Percentiles rank a stretch among this genome's conserved stretches.
These are phyloP conservation scores for Cetraspora pellucida DNA, from an alignment of 192 early-diverging fungal genomes.

Conservation along the genomic window DNA sequence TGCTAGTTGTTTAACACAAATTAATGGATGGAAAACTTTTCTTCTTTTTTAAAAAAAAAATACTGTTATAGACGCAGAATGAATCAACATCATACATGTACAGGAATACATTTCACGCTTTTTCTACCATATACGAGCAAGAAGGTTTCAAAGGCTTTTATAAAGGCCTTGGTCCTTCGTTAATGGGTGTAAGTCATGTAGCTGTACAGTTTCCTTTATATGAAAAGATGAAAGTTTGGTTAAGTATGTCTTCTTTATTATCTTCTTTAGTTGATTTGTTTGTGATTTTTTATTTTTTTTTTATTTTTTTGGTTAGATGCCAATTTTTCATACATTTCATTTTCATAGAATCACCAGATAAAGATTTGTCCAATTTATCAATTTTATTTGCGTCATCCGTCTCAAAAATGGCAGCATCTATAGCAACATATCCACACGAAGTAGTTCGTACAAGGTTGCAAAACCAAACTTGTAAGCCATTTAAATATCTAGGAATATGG, in stretches of 20 bases:
- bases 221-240: constrained; percentile 78
- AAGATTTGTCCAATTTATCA: constrained; percentile 43
- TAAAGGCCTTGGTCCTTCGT: constrained; percentile 87
- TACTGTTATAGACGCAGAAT: constrained; percentile 67
- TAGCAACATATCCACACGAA: constrained; percentile 95
- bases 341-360: constrained; percentile 38
- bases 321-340: neutral
- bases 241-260: constrained; percentile 45
- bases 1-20: no score
- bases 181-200: constrained; percentile 91
- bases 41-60: neutral
- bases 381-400: constrained; percentile 81
- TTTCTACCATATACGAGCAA: constrained; percentile 68
- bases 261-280: neutral
- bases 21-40: neutral
- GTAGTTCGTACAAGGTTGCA: constrained; percentile 92
- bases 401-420: constrained; percentile 89
- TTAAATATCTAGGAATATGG: constrained; percentile 81
- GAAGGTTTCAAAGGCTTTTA: constrained; percentile 89
- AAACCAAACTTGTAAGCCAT: constrained; percentile 73
- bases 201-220: constrained; percentile 96
- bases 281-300: neutral
- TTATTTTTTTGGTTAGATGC: neutral
- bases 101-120: constrained; percentile 78
- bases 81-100: constrained; percentile 77